Conservation (phyloP, 2,329 filamentous ascomycete species). For the Hypoxylon sp. region DNA sequence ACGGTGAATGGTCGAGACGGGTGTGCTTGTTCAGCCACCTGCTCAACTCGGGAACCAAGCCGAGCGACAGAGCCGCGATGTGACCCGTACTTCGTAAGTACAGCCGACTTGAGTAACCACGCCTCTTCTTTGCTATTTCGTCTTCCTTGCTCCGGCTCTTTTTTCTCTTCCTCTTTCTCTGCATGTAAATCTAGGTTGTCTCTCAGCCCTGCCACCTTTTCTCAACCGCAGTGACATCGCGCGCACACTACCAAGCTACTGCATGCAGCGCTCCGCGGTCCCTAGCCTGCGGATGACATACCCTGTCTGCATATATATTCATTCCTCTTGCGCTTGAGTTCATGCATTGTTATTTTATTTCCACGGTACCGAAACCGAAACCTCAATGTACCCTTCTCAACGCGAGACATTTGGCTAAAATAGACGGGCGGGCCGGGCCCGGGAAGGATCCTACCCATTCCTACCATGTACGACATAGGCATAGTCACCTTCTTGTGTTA, state of each 20-base stretch:
- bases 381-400: constrained; percentile 1
- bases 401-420: constrained; percentile 29
- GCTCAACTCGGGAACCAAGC: constrained; percentile 32
- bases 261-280: constrained; percentile 20
- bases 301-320: constrained; percentile 26
- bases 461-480: constrained; percentile 11
- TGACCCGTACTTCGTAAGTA: constrained; percentile 31
- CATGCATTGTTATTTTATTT: not conserved
- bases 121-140: constrained; percentile 3
- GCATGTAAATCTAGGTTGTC: not conserved
- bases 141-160: not conserved
- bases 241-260: constrained; percentile 8
- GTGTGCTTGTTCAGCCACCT: constrained; percentile 21
- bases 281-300: constrained; percentile 12
- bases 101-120: constrained; percentile 34
- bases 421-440: constrained; percentile 27
- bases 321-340: constrained; percentile 1
- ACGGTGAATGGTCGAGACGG: constrained; percentile 3
- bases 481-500: constrained; percentile 7
- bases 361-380: constrained; percentile 22
- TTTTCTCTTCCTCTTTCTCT: constrained; percentile 4
- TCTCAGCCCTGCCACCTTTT: constrained; percentile 25
- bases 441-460: constrained; percentile 15
- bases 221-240: constrained; percentile 22
- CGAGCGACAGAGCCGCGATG: constrained; percentile 32